Base-by-base conservation (phyloP, 108 stramenopile species). In the Skeletonema menzelii region DNA sequence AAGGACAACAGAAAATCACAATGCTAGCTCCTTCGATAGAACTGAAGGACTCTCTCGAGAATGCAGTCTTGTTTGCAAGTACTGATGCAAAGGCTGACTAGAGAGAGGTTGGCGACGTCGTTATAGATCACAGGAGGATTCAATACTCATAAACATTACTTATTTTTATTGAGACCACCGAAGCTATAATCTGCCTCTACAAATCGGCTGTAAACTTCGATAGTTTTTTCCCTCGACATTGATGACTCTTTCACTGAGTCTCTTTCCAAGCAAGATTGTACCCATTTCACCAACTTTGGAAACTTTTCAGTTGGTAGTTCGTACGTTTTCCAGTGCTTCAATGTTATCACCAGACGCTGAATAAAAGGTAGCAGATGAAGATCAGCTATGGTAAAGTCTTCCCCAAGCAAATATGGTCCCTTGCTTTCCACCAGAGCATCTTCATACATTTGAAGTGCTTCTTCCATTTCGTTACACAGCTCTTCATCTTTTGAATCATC, bases 1-100 rank as follows among this genome's bases (percentile, higher is more conserved):
- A 79, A 2, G 65, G 76, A 20, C 86, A 90, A 70, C 65, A 87
- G 66, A 82, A 87, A 14, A 68, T 93, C 8, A 80, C 87, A 2
- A 46, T 91, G 40, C 27, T 92, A 57, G 70, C 77, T 38, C 68
- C 79, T 8, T 44, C 65, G 26, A 44, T 24, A 14, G 35, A 63
- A 53, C 60, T 68, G 10, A 87, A 85, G 49, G 77, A 87, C 49
- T 68, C 67, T 42, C 82, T 88, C 30, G 85, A 88, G 59, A 74
- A 79, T 68, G 80, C 80, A 24, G 79, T 88, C 22, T 10, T 84
- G 37, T 60, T 59, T 56, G 69, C 81, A 56, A 82, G 80, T 63
- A 82, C 44, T 49, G 79, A 80, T 74, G 58, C 40, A 27, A 82
- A 82, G 46, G 44, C 73, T 82, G 80, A 82, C 38, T 82, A 60